These are phyloP conservation scores for Candida sakaeoensis DNA, from an alignment of 805 yeast species.

Conservation along the genomic window DNA sequence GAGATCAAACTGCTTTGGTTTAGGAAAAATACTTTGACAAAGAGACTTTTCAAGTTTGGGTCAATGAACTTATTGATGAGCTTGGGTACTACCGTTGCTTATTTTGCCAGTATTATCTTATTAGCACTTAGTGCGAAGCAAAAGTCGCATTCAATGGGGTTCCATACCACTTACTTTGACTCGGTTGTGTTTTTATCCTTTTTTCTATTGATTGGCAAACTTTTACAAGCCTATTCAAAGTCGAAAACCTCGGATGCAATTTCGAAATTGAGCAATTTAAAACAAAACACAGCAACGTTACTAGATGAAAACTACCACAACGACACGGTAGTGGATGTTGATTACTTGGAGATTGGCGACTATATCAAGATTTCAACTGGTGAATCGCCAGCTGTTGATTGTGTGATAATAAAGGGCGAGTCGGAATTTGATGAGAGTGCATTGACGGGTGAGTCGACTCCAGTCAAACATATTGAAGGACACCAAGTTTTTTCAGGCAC, in stretches of 20 bases:
- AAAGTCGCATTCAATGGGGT: constrained; percentile 29
- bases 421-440: constrained; percentile 60
- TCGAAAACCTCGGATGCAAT: constrained; percentile 65
- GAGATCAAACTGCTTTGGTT: constrained; percentile 60
- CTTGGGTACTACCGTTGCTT: constrained; percentile 70
- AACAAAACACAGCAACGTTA: constrained; percentile 48
- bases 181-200: constrained; percentile 74
- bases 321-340: constrained; percentile 36
- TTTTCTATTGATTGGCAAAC: constrained; percentile 66
- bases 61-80: constrained; percentile 74
- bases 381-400: constrained; percentile 59
- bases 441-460: constrained; percentile 58
- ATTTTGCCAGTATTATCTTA: constrained; percentile 61
- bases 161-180: constrained; percentile 69
- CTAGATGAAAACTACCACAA: constrained; percentile 19
- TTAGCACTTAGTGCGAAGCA: constrained; percentile 44
- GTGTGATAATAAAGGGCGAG: constrained; percentile 45
- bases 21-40: constrained; percentile 49
- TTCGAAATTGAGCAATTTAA: constrained; percentile 47
- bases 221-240: constrained; percentile 65
- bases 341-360: constrained; percentile 51
- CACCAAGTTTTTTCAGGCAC: constrained; percentile 75
- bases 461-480: constrained; percentile 54
- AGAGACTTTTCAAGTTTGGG: constrained; percentile 65
- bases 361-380: constrained; percentile 47